Evolutionary conservation across 1,139 yeast genomes (phyloP), one percentile per base, ranked within the genome.

Genomic region (Candida sanyaensis): DNA sequence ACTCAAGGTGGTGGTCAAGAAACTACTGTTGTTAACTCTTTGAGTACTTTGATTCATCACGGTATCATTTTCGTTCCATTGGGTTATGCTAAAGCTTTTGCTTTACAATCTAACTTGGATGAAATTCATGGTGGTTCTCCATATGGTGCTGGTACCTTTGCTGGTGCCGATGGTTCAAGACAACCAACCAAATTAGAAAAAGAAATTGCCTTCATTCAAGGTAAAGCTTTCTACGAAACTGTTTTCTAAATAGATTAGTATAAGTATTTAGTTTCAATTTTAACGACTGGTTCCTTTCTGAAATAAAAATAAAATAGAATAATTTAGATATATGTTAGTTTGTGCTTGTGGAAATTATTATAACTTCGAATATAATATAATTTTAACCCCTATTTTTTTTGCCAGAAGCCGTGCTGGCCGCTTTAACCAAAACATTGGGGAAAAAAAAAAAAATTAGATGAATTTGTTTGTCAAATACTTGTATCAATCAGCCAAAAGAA

Each of bases 1-100:
- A 78, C 91, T 48, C 84, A 83, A 60, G 93, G 93, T 65, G 95
- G 95, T 68, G 92, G 92, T 58, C 90, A 86, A 69, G 96, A 89
- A 72, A 69, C 76, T 48, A 87, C 96, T 41, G 77, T 76, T 47
- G 70, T 80, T 55, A 86, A 82, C 72, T 66, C 88, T 44, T 62
- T 88, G 59, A 84, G 93, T 13, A 79, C 83, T 37, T 75, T 86
- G 57, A 79, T 81, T 50, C 96, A 88, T 68, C 96, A 88, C 59
- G 96, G 96, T 64, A 77, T 88, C 65, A 80, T 85, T 57, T 88
- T 63, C 64, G 85, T 88, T 48, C 96, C 96, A 62, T 78, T 88
- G 58, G 96, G 96, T 63, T 88, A 83, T 75, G 83, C 81, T 58
- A 69, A 79, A 58, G 76, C 79, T 38, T 84, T 84, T 69, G 77